Evolutionary conservation across 1,139 yeast genomes (phyloP), one percentile per base, ranked within the genome.

Genomic region (Casaregolazyma lundiana): DNA sequence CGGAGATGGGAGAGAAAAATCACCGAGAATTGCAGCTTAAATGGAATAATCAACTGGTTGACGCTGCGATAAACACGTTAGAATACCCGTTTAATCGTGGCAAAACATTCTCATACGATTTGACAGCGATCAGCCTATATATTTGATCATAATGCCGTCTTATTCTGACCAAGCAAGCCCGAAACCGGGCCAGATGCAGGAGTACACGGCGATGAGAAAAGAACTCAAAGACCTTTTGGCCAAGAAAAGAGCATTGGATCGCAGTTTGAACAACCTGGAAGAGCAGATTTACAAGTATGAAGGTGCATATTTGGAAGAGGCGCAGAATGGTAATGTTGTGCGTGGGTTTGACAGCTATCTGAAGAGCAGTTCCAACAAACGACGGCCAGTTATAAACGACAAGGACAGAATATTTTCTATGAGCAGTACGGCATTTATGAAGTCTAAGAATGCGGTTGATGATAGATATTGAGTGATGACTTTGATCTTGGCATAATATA

Each of bases 291-390:
- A 81, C 67, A 84, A 81, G 48, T 79, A 79, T 53, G 97, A 92
- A 64, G 80, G 85, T 5, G 78, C 78, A 24, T 90, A 92, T 62
- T 77, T 92, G 47, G 78, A 82, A 45, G 90, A 84, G 49, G 72
- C 81, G 40, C 54, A 60, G 56, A 78, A 80, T 48, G 96, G 96
- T 0, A 88, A 88, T 62, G 83, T 92, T 29, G 85, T 89, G 29
- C 84, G 84, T 55, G 97, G 97, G 0, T 90, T 89, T 61, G 97
- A 90, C 49, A 84, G 80, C 57, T 85, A 86, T 62, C 73, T 82
- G 45, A 86, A 85, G 60, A 68, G 63, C 41, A 68, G 68, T 45
- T 71, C 73, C 45, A 73, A 71, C 58, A 78, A 77, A 64, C 75
- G 77, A 58, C 74, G 80, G 55, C 69, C 77, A 15, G 72, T 73